Base-by-base conservation (phyloP, 768 basidiomycete genomes). In the Crucibulum laeve region DNA sequence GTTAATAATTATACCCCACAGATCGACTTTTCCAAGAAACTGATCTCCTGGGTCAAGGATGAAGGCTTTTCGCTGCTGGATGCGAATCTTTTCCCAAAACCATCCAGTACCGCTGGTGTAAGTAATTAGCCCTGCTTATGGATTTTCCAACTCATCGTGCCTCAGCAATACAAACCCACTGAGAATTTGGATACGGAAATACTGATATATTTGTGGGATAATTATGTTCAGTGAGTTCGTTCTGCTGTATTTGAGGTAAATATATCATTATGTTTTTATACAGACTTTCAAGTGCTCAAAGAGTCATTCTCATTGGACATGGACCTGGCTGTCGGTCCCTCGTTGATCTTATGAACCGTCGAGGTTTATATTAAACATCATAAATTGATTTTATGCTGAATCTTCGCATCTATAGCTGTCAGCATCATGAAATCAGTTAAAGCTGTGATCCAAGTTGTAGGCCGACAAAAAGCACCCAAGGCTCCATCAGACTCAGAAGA, bases 151-250 rank as follows among this genome's bases (percentile, higher is more conserved):
- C 19, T n/a, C 18, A 19, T 25, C 35, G 28, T n/a, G 17, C 15
- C 21, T 10, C 36, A 75, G 74, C 65, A 70, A 25, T 46, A 60
- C 5, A 79, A 70, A 50, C 48, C 64, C 13, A 51, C 60, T 41
- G 73, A 71, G 37, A 70, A 74, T 34, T 69, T 71, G 32, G 73
- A 71, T 5, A 71, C 61, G 38, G 79, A 87, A 22, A 64, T 94
- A 18, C 59, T 95, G 45, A 72, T 74, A 3, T 95, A 97, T 59
- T 62, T 98, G 8, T 99, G 96, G 96, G 95, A 98, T 61, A 95
- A 97, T 55, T 94, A 93, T 56, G 72, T 98, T 48, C 82, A 87
- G 94, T 96, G 53, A 46, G 87, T 60, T 14, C n/a, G 37, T 35
- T 46, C n/a, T 24, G 4, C 38, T 17, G 17, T 38, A 5, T 15